phyloP scores from a whole-genome alignment of 176 grass and related monocot species.

The Tillandsia fasciculata region DNA sequence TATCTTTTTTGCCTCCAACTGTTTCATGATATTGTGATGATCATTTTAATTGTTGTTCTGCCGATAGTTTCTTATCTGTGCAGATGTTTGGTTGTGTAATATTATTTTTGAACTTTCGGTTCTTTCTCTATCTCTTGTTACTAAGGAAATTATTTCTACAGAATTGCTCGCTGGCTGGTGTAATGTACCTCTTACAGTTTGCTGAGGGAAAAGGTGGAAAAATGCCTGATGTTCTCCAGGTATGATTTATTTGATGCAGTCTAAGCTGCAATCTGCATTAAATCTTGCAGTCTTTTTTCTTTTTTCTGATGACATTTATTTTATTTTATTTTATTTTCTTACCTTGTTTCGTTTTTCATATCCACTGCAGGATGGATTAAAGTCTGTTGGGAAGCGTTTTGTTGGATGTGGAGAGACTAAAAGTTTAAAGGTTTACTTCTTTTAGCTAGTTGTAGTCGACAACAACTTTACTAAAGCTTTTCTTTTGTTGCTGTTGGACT shows the following conservation, averaged over 20 bases:
- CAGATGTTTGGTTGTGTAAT: too few relatives aligned
- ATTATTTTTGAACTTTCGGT: background rate
- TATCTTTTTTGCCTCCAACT: background rate
- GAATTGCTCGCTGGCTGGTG: conserved; percentile 83
- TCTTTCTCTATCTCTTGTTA: background rate
- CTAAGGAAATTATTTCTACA: conserved; percentile 30
- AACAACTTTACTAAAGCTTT: background rate
- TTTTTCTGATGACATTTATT: background rate
- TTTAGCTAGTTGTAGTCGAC: background rate
- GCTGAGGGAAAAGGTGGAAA: conserved; percentile 89
- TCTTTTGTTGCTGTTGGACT: background rate
- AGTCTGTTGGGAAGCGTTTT: conserved; percentile 1
- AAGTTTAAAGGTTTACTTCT: background rate
- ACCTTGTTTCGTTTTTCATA: background rate
- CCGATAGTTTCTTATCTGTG: too few relatives aligned
- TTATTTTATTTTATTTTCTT: background rate
- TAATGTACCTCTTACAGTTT: conserved; percentile 97
- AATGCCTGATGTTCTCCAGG: conserved; percentile 54
- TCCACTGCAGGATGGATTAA: background rate
- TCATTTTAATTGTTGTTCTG: too few relatives aligned
- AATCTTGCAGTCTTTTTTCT: background rate
- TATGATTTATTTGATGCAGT: background rate
- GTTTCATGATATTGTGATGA: too few relatives aligned
- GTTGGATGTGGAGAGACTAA: background rate
- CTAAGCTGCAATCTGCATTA: background rate